Conservation (phyloP, 2,329 filamentous ascomycete species). For the Tolypocladium guangdongense region DNA sequence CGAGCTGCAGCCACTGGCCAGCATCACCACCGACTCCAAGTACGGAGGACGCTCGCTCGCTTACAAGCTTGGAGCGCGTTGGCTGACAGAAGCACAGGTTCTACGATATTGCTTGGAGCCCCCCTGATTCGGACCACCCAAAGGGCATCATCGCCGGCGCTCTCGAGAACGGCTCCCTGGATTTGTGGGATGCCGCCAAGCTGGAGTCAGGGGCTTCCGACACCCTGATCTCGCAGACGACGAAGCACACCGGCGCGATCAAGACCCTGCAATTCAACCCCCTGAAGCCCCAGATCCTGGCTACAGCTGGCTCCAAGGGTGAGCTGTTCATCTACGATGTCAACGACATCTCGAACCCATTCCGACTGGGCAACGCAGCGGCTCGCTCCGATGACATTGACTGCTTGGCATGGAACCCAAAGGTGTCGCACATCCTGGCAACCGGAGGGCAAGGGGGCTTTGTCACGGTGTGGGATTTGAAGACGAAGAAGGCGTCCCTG, state of each 20-base stretch:
- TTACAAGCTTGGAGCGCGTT: background rate
- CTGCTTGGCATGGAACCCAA: conserved; percentile 96
- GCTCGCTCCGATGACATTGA: conserved; percentile 92
- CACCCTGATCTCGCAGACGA: conserved; percentile 74
- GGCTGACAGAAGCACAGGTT: conserved; percentile 48
- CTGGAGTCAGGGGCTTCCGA: conserved; percentile 49
- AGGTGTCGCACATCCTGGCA: conserved; percentile 90
- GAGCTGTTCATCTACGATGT: conserved; percentile 95
- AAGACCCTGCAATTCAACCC: conserved; percentile 97
- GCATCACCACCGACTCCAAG: conserved; percentile 83
- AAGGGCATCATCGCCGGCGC: conserved; percentile 89
- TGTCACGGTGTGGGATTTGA: conserved; percentile 96
- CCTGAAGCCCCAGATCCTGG: conserved; percentile 78
- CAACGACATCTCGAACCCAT: conserved; percentile 79
- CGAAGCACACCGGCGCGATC: conserved; percentile 85
- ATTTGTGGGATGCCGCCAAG: conserved; percentile 82
- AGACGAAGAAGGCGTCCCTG: conserved; percentile 93
- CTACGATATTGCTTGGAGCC: conserved; percentile 92
- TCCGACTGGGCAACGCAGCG: conserved; percentile 76
- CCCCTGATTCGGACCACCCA: conserved; percentile 65
- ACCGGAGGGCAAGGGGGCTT: conserved; percentile 90
- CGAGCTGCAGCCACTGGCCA: conserved; percentile 77
- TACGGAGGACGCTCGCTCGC: conserved; percentile 27
- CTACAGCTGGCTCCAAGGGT: conserved; percentile 86
- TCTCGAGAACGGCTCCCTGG: conserved; percentile 85